Conservation (phyloP, 2,329 filamentous ascomycete species). For the Colletotrichum ledebouriae region DNA sequence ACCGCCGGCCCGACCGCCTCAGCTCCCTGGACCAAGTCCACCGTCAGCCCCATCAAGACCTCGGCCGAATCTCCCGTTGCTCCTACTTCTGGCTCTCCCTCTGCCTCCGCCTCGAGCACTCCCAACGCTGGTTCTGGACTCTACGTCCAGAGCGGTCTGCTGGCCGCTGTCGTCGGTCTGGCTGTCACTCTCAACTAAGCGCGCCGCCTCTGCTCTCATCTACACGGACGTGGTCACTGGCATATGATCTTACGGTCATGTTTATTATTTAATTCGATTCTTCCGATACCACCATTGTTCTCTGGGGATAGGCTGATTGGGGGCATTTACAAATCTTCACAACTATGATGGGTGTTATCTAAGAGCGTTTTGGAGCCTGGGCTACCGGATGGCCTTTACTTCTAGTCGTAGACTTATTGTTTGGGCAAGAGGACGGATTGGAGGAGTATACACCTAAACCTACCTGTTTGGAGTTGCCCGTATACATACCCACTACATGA, state of each 20-base stretch:
- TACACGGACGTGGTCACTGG: slow-evolving; percentile 2
- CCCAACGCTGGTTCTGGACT: slow-evolving; percentile 53
- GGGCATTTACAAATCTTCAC: slow-evolving; percentile 32
- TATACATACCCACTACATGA: slow-evolving; percentile 38
- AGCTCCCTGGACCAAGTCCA: slow-evolving; percentile 46
- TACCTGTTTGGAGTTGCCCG: slow-evolving; percentile 28
- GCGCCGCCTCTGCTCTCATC: slow-evolving; percentile 45
- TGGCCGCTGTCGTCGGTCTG: slow-evolving; percentile 56
- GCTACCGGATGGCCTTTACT: slow-evolving; percentile 42
- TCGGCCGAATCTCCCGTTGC: slow-evolving; percentile 34
- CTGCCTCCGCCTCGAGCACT: slow-evolving; percentile 44
- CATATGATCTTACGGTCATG: slow-evolving; percentile 23
- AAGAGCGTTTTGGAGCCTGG: slow-evolving; percentile 32
- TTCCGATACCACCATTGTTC: slow-evolving; percentile 45
- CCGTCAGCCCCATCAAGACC: slow-evolving; percentile 43
- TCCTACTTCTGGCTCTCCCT: slow-evolving; percentile 44
- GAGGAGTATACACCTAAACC: slow-evolving; percentile 40
- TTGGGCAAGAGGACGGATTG: slow-evolving; percentile 22
- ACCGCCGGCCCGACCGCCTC: slow-evolving; percentile 45
- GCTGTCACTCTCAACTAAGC: slow-evolving; percentile 52
- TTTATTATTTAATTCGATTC: slow-evolving; percentile 41
- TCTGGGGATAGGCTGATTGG: slow-evolving; percentile 47
- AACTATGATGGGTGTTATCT: slow-evolving; percentile 18
- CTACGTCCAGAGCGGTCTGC: slow-evolving; percentile 55
- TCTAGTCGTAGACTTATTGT: slow-evolving; percentile 35